A percentile compares a stretch with the other conserved stretches of the same genome.
Conservation (phyloP, 345 rosid species). For the Pugionium dolabratum region DNA sequence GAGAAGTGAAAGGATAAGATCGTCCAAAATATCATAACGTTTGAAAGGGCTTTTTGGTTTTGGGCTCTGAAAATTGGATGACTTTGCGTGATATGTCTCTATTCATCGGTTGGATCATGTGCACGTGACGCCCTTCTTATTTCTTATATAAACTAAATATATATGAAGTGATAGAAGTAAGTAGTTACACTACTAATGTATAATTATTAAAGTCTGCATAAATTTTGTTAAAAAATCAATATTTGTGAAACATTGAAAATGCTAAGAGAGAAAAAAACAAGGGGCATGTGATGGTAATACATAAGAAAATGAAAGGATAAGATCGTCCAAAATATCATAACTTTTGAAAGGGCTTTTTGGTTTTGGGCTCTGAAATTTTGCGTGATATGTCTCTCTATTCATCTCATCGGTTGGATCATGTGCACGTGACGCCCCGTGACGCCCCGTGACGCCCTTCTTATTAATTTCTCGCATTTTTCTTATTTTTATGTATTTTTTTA, state of each 20-base stretch:
- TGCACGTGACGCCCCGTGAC: constrained; percentile 40
- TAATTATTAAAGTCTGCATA: too few species aligned
- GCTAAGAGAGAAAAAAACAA: background rate
- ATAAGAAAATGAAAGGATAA: constrained; percentile 34
- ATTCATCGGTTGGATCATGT: constrained; percentile 41
- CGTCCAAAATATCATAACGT: constrained; percentile 21
- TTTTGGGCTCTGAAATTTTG: constrained; percentile 38
- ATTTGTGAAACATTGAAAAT: too few species aligned
- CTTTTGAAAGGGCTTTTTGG: constrained; percentile 23
- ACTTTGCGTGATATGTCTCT: constrained; percentile 42
- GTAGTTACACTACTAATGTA: too few species aligned
- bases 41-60: constrained; percentile 30
- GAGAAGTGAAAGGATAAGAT: constrained; percentile 35
- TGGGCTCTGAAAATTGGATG: constrained; percentile 35
- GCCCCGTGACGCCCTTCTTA: background rate
- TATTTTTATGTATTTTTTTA: background rate
- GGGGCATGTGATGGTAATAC: constrained; percentile 34
- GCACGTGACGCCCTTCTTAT: constrained; percentile 39
- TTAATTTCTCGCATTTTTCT: constrained; percentile 3
- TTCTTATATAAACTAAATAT: background rate
- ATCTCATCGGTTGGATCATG: constrained; percentile 38
- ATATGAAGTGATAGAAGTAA: too few species aligned
- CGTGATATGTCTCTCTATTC: constrained; percentile 37
- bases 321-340: constrained; percentile 27
- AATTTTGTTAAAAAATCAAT: too few species aligned